phyloP scores from a whole-genome alignment of 257 asterid species.

The Gentiana straminea region DNA sequence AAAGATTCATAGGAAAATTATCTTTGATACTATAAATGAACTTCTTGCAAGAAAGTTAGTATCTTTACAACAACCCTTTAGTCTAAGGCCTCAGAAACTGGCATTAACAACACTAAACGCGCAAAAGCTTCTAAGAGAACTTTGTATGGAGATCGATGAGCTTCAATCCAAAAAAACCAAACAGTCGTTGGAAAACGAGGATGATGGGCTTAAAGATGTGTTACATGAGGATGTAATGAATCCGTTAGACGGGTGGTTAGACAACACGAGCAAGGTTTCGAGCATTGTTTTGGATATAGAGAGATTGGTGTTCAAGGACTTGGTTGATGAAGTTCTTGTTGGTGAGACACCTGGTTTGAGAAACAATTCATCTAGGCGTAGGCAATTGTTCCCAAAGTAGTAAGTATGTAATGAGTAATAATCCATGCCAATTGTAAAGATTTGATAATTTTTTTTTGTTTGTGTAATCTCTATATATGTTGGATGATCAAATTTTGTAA shows the following conservation, averaged over 20 bases:
- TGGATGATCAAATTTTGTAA: too few relatives aligned
- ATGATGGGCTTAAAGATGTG: conserved; percentile 46
- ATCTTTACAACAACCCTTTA: conserved; percentile 24
- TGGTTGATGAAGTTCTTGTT: conserved; percentile 65
- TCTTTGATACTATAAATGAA: conserved; percentile 75
- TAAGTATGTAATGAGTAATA: background rate
- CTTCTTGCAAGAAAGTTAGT: conserved; percentile 50
- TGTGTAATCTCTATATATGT: too few relatives aligned
- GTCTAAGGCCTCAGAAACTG: conserved; percentile 27
- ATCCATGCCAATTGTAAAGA: too few relatives aligned
- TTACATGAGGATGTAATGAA: conserved; percentile 48
- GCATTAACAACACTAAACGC: conserved; percentile 39
- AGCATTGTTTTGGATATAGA: conserved; percentile 69
- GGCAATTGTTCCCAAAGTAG: conserved; percentile 40
- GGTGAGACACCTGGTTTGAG: conserved; percentile 49
- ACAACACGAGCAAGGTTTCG: conserved; percentile 39
- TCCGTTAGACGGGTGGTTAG: conserved; percentile 45
- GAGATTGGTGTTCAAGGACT: conserved; percentile 72
- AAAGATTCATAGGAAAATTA: conserved; percentile 48
- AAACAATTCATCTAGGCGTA: conserved; percentile 35
- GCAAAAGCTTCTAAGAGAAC: conserved; percentile 64
- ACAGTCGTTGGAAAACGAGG: conserved; percentile 37
- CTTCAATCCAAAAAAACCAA: conserved; percentile 31
- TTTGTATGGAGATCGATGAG: conserved; percentile 65
- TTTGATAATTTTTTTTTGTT: too few relatives aligned